These are phyloP conservation scores for Heterobasidion parviporum DNA, from an alignment of 1,284 basidiomycete species.

Conservation along the genomic window DNA sequence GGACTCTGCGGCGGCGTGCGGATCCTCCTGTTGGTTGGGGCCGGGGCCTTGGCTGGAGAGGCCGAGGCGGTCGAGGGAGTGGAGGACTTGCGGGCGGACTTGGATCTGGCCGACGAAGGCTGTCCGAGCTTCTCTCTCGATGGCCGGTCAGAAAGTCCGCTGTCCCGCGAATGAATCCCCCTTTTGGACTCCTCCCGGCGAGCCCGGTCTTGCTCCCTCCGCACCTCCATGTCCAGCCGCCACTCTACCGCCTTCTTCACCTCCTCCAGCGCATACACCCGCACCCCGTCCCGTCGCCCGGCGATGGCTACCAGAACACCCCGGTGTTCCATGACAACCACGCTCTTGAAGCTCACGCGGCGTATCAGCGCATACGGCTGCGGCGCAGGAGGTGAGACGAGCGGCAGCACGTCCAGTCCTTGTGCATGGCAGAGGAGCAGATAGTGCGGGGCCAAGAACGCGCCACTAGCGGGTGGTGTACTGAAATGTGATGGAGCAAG, in stretches of 20 bases:
- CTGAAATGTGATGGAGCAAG: conserved; percentile 70
- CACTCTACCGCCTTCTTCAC: conserved; percentile 77
- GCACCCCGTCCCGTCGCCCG: conserved; percentile 71
- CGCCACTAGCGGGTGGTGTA: conserved; percentile 64
- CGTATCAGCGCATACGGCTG: conserved; percentile 75
- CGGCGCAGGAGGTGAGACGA: conserved; percentile 59
- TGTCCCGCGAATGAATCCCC: conserved; percentile 17
- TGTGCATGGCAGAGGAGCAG: conserved; percentile 77
- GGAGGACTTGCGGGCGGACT: conserved; percentile 3
- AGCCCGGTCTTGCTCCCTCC: conserved; percentile 59
- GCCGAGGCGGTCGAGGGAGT: not conserved
- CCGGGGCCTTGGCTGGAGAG: not conserved
- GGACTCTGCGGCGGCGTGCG: conserved; percentile 14
- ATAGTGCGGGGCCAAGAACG: conserved; percentile 71
- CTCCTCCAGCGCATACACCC: conserved; percentile 79
- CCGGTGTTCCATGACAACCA: conserved; percentile 84
- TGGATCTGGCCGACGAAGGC: conserved; percentile 14
- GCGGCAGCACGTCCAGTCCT: conserved; percentile 71
- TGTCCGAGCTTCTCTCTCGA: conserved; percentile 31
- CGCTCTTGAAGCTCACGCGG: conserved; percentile 70
- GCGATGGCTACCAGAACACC: conserved; percentile 80
- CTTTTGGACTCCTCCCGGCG: conserved; percentile 61
- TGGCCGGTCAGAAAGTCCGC: conserved; percentile 20
- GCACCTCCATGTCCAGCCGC: conserved; percentile 73
- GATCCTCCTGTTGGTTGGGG: conserved; percentile 1